These are phyloP conservation scores for Daedalea quercina DNA, from an alignment of 768 basidiomycete species.

Conservation along the genomic window DNA sequence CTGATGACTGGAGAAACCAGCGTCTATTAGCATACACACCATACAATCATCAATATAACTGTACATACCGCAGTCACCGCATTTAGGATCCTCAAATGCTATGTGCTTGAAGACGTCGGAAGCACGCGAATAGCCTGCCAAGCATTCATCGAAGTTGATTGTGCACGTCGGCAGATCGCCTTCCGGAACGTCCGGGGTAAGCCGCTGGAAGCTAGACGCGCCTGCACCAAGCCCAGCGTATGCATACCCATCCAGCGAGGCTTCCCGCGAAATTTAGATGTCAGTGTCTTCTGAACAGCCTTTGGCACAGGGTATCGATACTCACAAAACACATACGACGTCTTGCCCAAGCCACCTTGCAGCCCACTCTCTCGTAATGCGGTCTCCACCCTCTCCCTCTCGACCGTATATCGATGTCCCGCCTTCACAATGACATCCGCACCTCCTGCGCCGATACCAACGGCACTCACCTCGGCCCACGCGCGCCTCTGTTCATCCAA, in stretches of 20 bases:
- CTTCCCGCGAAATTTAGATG: conserved; percentile 9
- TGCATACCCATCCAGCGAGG: conserved; percentile 29
- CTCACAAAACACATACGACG: conserved; percentile 18
- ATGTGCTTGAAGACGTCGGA: conserved; percentile 27
- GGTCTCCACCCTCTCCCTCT: conserved; percentile 10
- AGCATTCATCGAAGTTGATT: conserved; percentile 18
- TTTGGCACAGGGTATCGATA: neutral
- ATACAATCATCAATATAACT: neutral
- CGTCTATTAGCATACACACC: neutral
- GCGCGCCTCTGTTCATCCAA: conserved; percentile 11
- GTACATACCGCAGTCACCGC: conserved; percentile 31
- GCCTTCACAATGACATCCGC: conserved; percentile 10
- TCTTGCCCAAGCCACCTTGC: conserved; percentile 8
- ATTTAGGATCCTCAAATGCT: conserved; percentile 24
- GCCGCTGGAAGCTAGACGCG: conserved; percentile 11
- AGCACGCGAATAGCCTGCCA: conserved; percentile 13
- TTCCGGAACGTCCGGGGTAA: conserved; percentile 3
- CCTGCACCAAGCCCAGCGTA: conserved; percentile 14
- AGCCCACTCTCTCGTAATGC: conserved; percentile 14
- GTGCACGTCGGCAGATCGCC: conserved; percentile 14
- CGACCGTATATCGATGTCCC: conserved; percentile 14
- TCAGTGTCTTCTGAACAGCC: neutral
- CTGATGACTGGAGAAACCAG: conserved; percentile 18
- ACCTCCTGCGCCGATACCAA: neutral
- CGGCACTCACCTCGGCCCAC: conserved; percentile 27